These are phyloP conservation scores for Hygrophorus pudorinus DNA, from an alignment of 768 basidiomycete species.

Conservation along the genomic window DNA sequence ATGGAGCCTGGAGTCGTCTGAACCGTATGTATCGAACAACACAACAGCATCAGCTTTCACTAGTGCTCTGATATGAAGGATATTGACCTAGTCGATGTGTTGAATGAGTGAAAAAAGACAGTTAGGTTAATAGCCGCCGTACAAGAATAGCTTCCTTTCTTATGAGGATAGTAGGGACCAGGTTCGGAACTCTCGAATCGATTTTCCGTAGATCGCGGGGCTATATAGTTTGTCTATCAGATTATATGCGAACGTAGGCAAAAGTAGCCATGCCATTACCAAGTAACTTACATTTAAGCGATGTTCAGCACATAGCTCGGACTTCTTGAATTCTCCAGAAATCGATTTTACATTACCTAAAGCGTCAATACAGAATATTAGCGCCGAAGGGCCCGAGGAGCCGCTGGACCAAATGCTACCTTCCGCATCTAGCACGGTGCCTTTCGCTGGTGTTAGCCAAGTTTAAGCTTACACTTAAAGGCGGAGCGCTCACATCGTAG, in stretches of 20 bases:
- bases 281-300: constrained; percentile 68
- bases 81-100: constrained; percentile 55
- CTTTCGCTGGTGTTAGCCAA: constrained; percentile 23
- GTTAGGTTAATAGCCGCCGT: constrained; percentile 17
- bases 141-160: constrained; percentile 84
- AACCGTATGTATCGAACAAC: constrained; percentile 88
- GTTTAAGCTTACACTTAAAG: constrained; percentile 6
- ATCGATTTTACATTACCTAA: constrained; percentile 80
- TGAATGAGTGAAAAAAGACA: constrained; percentile 1
- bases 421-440: constrained; percentile 79
- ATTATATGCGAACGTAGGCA: too few relatives aligned
- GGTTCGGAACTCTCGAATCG: constrained; percentile 87
- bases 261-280: constrained; percentile 2
- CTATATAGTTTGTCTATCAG: constrained; percentile 25
- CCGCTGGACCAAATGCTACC: constrained; percentile 33
- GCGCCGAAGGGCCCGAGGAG: constrained; percentile 8
- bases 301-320: constrained; percentile 81
- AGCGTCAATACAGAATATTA: constrained; percentile 5
- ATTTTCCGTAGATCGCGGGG: constrained; percentile 96
- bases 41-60: constrained; percentile 90
- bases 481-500: constrained; percentile 63
- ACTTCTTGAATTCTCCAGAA: constrained; percentile 83
- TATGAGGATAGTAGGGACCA: constrained; percentile 88
- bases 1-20: constrained; percentile 75
- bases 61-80: constrained; percentile 89